phyloP scores from a whole-genome alignment of 306 rosid species.

The Prosopis cineraria region DNA sequence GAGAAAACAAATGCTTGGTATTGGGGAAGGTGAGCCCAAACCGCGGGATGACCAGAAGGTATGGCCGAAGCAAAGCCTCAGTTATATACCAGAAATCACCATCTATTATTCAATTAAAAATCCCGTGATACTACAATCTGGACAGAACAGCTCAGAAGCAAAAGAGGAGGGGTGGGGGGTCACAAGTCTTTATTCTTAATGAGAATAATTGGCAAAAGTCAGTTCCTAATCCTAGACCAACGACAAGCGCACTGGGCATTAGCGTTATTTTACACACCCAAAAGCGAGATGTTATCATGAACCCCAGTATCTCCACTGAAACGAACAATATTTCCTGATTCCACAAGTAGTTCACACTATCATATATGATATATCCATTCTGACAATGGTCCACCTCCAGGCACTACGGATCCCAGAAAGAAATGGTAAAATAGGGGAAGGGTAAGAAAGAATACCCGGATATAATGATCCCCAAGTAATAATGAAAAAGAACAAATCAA shows the following conservation, averaged over 20 bases:
- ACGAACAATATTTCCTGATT: conserved; percentile 51
- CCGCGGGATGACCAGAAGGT: background rate
- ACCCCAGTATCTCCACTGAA: conserved; percentile 53
- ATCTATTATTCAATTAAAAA: conserved; percentile 38
- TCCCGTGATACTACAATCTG: conserved; percentile 28
- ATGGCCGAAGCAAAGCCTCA: conserved; percentile 35
- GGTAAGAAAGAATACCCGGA: conserved; percentile 31
- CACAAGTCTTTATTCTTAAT: conserved; percentile 34
- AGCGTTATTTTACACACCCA: conserved; percentile 54
- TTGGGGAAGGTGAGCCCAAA: background rate
- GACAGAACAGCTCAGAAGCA: conserved; percentile 36
- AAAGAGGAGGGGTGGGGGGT: no score
- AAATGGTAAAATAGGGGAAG: conserved; percentile 2
- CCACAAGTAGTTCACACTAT: conserved; percentile 36
- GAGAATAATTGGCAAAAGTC: conserved; percentile 37
- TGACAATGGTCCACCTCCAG: conserved; percentile 53
- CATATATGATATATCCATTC: conserved; percentile 46
- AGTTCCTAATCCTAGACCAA: conserved; percentile 49
- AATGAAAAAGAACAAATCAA: conserved; percentile 52
- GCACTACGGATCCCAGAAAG: conserved; percentile 51
- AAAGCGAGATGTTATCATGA: conserved; percentile 53
- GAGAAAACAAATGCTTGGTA: conserved; percentile 15
- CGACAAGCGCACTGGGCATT: conserved; percentile 49
- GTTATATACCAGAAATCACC: conserved; percentile 32
- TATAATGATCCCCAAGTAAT: conserved; percentile 32